Evolutionary conservation across 2,329 filamentous ascomycete species (phyloP), one percentile per base, ranked within the genome.

Genomic region (Colletotrichum liriopes): DNA sequence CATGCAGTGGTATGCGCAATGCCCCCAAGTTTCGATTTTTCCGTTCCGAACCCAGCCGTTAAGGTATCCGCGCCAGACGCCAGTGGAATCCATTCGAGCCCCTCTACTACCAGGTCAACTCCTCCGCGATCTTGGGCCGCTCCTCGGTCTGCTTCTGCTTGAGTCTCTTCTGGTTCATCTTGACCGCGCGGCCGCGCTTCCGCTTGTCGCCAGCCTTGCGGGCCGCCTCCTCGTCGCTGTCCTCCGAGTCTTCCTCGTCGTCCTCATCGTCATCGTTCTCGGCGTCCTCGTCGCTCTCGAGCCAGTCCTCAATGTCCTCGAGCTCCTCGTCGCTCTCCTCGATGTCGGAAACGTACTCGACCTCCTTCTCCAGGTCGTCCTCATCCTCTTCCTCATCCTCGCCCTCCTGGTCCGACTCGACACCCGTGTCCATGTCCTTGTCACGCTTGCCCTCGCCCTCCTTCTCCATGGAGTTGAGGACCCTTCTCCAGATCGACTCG

Each of bases 401-500:
- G 45, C 92, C 89, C 59, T 93, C 90, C 5, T 94, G 92, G 35
- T 95, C 93, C 45, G 93, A 91, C 76, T 94, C 92, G 74, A 97
- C 91, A 12, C 95, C 96, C 77, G 95, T 92, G 81, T 98, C 96
- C 81, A 96, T 83, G 81, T 98, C 96, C 84, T 95, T 91, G 81
- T 98, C 96, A 66, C 94, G 88, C 75, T 90, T 87, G 55, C 93
- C 96, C 78, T 97, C 92, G 71, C 96, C 95, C 77, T 93, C 93
- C 77, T 93, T 90, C 88, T 99, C 96, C 83, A 99, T 88, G 4
- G 94, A 94, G 73, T 92, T 91, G 77, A 99, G 90, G 9, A 99
- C 96, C 89, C 95, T 97, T 89, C 97, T 97, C 96, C 96, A 99
- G 73, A 99, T 94, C 18, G 90, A 89, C 82, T 98, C 95, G 82